phyloP scores from a whole-genome alignment of 2,329 filamentous ascomycete genomes.

The Talaromyces funiculosus region DNA sequence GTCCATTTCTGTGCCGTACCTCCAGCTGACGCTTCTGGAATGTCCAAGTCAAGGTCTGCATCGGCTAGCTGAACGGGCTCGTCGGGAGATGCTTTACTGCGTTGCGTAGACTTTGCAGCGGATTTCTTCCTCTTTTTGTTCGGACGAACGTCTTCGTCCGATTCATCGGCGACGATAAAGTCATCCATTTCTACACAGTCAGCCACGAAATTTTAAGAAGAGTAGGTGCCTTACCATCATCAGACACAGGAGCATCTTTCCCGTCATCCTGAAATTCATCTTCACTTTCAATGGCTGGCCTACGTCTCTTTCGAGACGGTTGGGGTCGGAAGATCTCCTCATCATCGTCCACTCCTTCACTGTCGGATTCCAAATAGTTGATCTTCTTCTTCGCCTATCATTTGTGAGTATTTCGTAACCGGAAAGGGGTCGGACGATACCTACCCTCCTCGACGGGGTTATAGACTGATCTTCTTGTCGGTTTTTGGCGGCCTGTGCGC shows the following conservation, averaged over 20 bases:
- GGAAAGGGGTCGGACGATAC: background rate
- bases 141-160: constrained; percentile 63
- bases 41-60: constrained; percentile 52
- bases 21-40: constrained; percentile 45
- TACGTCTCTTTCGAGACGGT: constrained; percentile 52
- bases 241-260: constrained; percentile 43
- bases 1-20: constrained; percentile 82
- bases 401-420: background rate
- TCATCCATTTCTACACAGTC: constrained; percentile 65
- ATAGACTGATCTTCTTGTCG: constrained; percentile 45
- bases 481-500: constrained; percentile 22
- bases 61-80: constrained; percentile 47
- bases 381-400: constrained; percentile 54
- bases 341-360: constrained; percentile 63
- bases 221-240: constrained; percentile 44
- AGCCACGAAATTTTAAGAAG: background rate
- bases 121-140: constrained; percentile 69
- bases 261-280: constrained; percentile 58
- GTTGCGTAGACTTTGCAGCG: constrained; percentile 37
- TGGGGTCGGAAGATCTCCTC: constrained; percentile 62
- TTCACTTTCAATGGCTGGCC: constrained; percentile 63
- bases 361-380: constrained; percentile 80
- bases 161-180: constrained; percentile 83
- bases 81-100: constrained; percentile 24
- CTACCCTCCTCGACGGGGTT: constrained; percentile 75